Evolutionary conservation across 78 protist species (phyloP).

Genomic region (Diacronema lutheri): DNA sequence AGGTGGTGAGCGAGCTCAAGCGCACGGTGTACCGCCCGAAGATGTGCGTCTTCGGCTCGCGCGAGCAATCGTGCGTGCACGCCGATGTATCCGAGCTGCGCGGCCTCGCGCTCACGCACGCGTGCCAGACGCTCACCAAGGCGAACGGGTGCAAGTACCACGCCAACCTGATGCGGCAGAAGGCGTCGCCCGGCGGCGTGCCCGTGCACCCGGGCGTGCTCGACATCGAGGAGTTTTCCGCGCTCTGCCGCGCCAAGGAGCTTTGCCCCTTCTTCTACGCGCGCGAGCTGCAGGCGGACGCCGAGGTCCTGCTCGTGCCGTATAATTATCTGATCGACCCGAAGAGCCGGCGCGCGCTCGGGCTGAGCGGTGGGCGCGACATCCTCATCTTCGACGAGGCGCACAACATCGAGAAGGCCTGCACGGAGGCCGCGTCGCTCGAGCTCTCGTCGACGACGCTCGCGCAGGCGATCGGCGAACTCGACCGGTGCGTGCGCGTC

Average conservation of each 20-base stretch:
- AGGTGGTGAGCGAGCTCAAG: constrained; percentile 83
- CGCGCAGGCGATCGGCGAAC: constrained; percentile 3
- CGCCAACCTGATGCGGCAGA: background rate
- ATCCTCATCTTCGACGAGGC: constrained; percentile 87
- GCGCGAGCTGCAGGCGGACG: constrained; percentile 23
- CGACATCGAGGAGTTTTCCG: constrained; percentile 85
- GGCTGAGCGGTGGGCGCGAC: constrained; percentile 14
- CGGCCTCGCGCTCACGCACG: background rate
- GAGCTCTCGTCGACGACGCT: constrained; percentile 38
- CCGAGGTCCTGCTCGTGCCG: constrained; percentile 88
- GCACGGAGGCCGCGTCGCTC: constrained; percentile 59
- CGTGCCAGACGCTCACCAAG: constrained; percentile 25
- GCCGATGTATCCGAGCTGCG: constrained; percentile 28
- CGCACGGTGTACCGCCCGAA: constrained; percentile 60
- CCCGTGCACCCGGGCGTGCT: background rate
- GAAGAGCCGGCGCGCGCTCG: constrained; percentile 37
- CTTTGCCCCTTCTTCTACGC: constrained; percentile 91
- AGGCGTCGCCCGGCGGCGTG: background rate
- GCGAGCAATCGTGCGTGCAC: constrained; percentile 74
- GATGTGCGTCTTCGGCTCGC: constrained; percentile 33
- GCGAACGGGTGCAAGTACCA: background rate
- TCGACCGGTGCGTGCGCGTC: background rate
- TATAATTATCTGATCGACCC: constrained; percentile 95
- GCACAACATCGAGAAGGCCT: constrained; percentile 47
- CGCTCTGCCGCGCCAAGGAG: constrained; percentile 17